Base-by-base conservation (phyloP, 345 rosid genomes). In the Gossypium arboreum region DNA sequence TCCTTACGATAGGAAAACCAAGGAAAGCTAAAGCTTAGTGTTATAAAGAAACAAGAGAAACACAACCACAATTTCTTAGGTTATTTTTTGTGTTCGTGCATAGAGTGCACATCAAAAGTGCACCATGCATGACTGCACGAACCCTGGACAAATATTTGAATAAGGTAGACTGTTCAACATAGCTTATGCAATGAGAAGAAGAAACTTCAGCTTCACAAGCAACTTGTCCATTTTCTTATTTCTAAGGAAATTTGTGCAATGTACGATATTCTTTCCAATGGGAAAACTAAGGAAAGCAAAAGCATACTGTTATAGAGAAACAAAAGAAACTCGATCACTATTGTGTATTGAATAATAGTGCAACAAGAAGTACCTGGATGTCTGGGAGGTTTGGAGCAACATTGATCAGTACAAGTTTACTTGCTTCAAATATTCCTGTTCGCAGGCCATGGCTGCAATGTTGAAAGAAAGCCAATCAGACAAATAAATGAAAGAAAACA, bases 371-470 rank as follows among this genome's bases (percentile, higher is more conserved):
- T 82, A 94, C 99, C 94, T 95, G 99, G 74, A 95, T 75, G 63
- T 91, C 96, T 61, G 92, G 94, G 71, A 95, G 91, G 48, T 85
- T 88, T 22, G 99, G 99, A 50, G 99, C 96, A 73, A 95, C 84
- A 84, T 95, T 95, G 74, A 89, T 85, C 79, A 95, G 79, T 77
- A 93, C 78, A 61, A 90, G 93, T 84, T 93, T 95, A 73, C 92
- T 88, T 71, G 92, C 98, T 90, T 95, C 99, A 39, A 85, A 91
- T 77, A 95, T 86, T 82, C 98, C 99, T 39, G 99, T 95, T 77
- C 99, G 89, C 81, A 95, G 83, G 63, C 97, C 98, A 83, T 94
- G 98, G 81, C 98, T 94, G 79, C 75, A 80, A 79, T 52, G 44
- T 68, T 20, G 47, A 79, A 70, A 72, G 57, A 63, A 81, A 64